Base-by-base conservation (phyloP, 1,139 yeast genomes). In the Magnusiomyces tetraspermus region DNA sequence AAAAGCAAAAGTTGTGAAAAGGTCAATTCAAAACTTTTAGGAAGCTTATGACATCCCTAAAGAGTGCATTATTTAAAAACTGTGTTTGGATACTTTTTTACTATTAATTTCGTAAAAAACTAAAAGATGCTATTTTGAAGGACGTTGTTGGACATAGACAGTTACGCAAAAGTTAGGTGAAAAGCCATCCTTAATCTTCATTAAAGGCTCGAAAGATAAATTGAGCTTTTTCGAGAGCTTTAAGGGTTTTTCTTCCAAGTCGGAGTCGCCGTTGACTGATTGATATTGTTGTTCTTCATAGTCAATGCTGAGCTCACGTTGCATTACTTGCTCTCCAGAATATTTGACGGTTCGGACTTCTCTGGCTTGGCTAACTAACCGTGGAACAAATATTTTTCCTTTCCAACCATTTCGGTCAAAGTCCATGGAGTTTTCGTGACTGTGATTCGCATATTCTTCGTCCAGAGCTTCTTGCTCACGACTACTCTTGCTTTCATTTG, bases 181-280 rank as follows among this genome's bases (percentile, higher is more conserved):
- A 26, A 30, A 38, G 43, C 31, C 49, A 24, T 24, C 47, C 42
- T 28, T 28, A 11, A 28, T 6, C 33, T 28, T 28, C 33, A 28
- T 23, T 28, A 21, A 33, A 43, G 47, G 33, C 11, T 6, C 6
- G 11, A 8, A 28, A 6, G 33, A 8, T 28, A 28, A 8, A 11
- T 24, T 51, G 13, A 53, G 21, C 17, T 48, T 49, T 31, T 49
- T 53, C 21, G 51, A 51, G 24, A 49, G 17, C 17, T 45, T 45
- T 36, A 51, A 26, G 1, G 54, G 53, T 46, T 51, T 51, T 38
- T 53, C 56, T 6, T 53, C 56, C n/a, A 38, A 49, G 13, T 49
- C 50, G 19, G 40, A 22, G 11, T 15, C 23, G 19, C 15, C 21
- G 13, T n/a, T 30, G 13, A 23, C 47, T 15, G 31, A 17, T 3